A percentile compares a stretch with the other conserved stretches of the same genome.
phyloP scores from a whole-genome alignment of 2,329 filamentous ascomycete species.

The Cytospora leucostoma region DNA sequence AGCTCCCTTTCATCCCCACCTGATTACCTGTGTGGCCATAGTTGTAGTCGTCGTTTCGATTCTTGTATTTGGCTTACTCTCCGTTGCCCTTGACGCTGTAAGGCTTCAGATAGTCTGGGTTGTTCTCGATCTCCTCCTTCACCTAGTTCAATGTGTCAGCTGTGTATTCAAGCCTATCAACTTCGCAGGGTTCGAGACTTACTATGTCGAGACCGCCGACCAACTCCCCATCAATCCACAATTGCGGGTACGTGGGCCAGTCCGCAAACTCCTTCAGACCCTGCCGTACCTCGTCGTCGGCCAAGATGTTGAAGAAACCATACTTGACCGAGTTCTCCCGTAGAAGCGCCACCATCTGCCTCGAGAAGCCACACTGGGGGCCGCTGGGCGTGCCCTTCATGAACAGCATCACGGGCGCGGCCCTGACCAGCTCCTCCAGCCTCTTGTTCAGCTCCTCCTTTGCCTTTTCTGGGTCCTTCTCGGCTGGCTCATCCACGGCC shows the following conservation, averaged over 20 bases:
- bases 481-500: slow-evolving; percentile 36
- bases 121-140: slow-evolving; percentile 86
- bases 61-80: slow-evolving; percentile 30
- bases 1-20: not conserved
- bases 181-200: slow-evolving; percentile 44
- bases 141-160: slow-evolving; percentile 57
- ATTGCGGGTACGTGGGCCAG: slow-evolving; percentile 95
- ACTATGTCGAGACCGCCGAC: slow-evolving; percentile 96
- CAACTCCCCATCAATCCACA: slow-evolving; percentile 88
- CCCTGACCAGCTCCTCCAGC: slow-evolving; percentile 83
- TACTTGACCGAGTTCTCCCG: slow-evolving; percentile 92
- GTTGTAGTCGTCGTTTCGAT: not conserved
- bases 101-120: slow-evolving; percentile 78
- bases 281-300: slow-evolving; percentile 95
- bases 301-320: slow-evolving; percentile 98
- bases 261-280: slow-evolving; percentile 97
- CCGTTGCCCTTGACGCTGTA: slow-evolving; percentile 60
- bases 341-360: slow-evolving; percentile 83
- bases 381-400: slow-evolving; percentile 99
- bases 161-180: not conserved
- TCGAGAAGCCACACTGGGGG: slow-evolving; percentile 93
- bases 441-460: slow-evolving; percentile 86
- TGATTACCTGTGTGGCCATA: not conserved
- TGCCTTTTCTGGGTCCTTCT: slow-evolving; percentile 55
- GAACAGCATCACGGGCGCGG: slow-evolving; percentile 97